These are phyloP conservation scores for Evernia prunastri DNA, from an alignment of 495 filamentous ascomycete species.

Conservation along the genomic window DNA sequence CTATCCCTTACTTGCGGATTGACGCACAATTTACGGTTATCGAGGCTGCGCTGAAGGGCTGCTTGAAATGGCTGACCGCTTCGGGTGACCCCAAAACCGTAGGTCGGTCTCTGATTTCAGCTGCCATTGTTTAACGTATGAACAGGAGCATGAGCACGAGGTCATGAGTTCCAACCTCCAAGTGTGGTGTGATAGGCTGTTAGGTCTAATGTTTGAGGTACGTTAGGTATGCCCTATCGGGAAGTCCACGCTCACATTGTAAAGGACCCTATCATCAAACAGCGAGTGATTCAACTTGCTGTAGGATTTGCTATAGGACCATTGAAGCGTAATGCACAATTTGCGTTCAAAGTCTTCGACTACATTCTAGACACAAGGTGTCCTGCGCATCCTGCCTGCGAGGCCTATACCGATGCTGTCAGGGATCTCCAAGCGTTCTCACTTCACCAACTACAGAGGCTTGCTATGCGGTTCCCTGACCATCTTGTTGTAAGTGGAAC, in stretches of 20 bases:
- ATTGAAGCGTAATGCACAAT: slow-evolving; percentile 65
- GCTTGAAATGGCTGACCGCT: slow-evolving; percentile 65
- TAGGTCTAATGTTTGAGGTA: slow-evolving; percentile 71
- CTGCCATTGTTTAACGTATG: slow-evolving; percentile 23
- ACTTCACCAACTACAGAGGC: slow-evolving; percentile 76
- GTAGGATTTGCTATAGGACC: slow-evolving; percentile 80
- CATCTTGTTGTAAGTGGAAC: slow-evolving; percentile 60
- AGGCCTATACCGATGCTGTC: slow-evolving; percentile 80
- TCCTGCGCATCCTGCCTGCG: slow-evolving; percentile 57
- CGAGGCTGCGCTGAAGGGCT: slow-evolving; percentile 86
- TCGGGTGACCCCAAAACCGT: slow-evolving; percentile 51
- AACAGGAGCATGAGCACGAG: slow-evolving; percentile 52
- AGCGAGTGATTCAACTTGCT: slow-evolving; percentile 73
- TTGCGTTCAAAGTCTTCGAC: slow-evolving; percentile 82
- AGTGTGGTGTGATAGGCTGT: slow-evolving; percentile 68
- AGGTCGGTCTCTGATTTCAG: slow-evolving; percentile 16
- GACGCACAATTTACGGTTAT: slow-evolving; percentile 88
- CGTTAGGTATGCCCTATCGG: slow-evolving; percentile 11
- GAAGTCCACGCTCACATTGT: slow-evolving; percentile 7
- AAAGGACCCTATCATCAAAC: slow-evolving; percentile 78
- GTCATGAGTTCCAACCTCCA: slow-evolving; percentile 64
- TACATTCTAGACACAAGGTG: slow-evolving; percentile 80
- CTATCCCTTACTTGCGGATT: slow-evolving; percentile 65
- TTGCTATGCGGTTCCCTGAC: slow-evolving; percentile 86
- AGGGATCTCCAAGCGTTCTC: slow-evolving; percentile 76